These are phyloP conservation scores for Sclerotinia sclerotiorum DNA, from an alignment of 2,329 filamentous ascomycete species.

Conservation along the genomic window DNA sequence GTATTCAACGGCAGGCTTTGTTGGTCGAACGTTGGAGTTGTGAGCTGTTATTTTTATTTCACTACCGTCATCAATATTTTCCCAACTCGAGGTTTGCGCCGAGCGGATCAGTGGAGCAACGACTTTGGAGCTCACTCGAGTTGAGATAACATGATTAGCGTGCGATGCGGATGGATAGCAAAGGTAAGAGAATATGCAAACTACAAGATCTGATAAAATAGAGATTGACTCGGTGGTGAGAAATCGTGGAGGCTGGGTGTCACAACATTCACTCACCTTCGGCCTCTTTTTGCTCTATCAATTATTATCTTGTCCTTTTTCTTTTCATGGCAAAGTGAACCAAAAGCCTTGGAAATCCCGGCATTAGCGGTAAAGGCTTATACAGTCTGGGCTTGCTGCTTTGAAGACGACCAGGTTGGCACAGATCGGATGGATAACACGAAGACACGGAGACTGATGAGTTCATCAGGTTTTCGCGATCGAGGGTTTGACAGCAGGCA, in stretches of 20 bases:
- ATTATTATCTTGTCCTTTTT: background rate
- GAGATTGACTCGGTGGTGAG: conserved; percentile 6
- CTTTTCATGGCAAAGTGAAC: conserved; percentile 8
- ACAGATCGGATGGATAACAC: conserved; percentile 19
- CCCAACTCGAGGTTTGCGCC: conserved; percentile 27
- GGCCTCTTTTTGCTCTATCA: conserved; percentile 2
- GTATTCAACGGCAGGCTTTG: background rate
- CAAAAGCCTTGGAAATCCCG: conserved; percentile 11
- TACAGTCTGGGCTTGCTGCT: conserved; percentile 16
- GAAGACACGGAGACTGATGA: background rate
- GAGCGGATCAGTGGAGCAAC: conserved; percentile 23
- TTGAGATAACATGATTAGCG: conserved; percentile 12
- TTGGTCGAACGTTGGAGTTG: conserved; percentile 3
- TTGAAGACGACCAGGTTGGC: conserved; percentile 19
- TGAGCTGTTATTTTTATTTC: conserved; percentile 26
- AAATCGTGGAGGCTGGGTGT: conserved; percentile 23
- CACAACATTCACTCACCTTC: conserved; percentile 23
- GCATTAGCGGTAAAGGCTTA: conserved; percentile 16
- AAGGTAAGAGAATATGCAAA: conserved; percentile 11
- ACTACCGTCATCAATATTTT: conserved; percentile 26
- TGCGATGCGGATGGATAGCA: conserved; percentile 21
- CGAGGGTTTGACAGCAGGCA: background rate
- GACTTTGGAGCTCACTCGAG: conserved; percentile 17
- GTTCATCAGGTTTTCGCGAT: background rate
- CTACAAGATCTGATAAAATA: conserved; percentile 14